These are phyloP conservation scores for Cucurbitaria berberidis DNA, from an alignment of 2,329 filamentous ascomycete species.

Conservation along the genomic window DNA sequence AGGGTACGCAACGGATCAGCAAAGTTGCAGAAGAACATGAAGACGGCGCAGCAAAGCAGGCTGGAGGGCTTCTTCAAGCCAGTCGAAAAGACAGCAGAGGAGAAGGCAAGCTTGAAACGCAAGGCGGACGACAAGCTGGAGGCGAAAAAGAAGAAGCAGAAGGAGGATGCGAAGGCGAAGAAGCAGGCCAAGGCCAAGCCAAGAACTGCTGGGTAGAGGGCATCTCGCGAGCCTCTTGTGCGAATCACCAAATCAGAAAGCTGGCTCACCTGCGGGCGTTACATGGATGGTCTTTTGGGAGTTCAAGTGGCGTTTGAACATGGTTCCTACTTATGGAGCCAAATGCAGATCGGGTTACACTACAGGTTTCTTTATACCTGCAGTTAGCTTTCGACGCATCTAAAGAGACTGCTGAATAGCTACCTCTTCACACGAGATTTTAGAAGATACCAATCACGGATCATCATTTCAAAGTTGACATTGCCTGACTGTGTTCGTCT, in stretches of 20 bases:
- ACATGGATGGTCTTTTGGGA: conserved; percentile 4
- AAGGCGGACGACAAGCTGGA: conserved; percentile 93
- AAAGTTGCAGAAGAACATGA: conserved; percentile 86
- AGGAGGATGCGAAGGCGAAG: conserved; percentile 95
- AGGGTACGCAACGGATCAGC: conserved; percentile 80
- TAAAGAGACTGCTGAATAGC: not conserved
- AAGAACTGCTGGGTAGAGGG: conserved; percentile 19
- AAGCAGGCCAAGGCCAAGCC: conserved; percentile 89
- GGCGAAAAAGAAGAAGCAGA: conserved; percentile 93
- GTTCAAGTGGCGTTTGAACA: conserved; percentile 3
- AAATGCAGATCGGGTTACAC: no score
- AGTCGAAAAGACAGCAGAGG: conserved; percentile 82
- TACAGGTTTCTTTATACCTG: no score
- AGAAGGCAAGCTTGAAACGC: conserved; percentile 85
- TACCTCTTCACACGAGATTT: not conserved
- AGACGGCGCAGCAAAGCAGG: conserved; percentile 86
- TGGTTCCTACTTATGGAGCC: no score
- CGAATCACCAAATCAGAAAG: not conserved
- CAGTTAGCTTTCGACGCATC: no score
- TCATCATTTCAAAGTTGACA: no score
- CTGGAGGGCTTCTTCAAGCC: conserved; percentile 98
- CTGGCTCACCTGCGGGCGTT: conserved; percentile 7
- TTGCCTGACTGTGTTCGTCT: no score
- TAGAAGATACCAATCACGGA: not conserved
- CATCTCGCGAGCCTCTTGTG: not conserved